Conservation (phyloP, 305 asterid genomes). For the Rubia balearica region DNA sequence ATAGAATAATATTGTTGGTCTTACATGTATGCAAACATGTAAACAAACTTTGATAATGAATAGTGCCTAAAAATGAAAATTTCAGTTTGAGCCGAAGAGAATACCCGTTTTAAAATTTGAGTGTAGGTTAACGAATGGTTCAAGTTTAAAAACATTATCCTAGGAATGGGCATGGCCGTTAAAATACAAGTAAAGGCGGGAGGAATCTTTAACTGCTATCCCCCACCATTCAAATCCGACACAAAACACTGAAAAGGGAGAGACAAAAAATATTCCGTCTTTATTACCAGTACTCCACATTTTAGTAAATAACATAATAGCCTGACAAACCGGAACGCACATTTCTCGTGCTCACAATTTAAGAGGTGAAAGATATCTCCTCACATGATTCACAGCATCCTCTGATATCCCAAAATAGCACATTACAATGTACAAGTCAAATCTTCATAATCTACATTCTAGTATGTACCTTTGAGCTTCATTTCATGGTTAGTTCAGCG, state of each 20-base stretch:
- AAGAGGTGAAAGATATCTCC: background rate
- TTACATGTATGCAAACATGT: too few species aligned
- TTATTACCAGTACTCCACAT: background rate
- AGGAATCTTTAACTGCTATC: background rate
- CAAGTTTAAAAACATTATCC: background rate
- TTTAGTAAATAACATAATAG: background rate
- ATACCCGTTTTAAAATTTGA: background rate
- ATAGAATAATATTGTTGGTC: too few species aligned
- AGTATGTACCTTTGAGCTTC: too few species aligned
- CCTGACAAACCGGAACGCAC: background rate
- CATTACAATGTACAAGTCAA: background rate
- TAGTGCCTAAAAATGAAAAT: too few species aligned
- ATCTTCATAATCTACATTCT: background rate
- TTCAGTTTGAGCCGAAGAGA: too few species aligned
- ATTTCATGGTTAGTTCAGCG: background rate
- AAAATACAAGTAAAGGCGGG: background rate
- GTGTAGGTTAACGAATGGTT: background rate
- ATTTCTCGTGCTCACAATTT: background rate
- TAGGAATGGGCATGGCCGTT: conserved; percentile 3
- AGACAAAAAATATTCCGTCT: background rate
- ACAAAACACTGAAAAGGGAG: background rate
- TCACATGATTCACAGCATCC: background rate
- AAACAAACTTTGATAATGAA: too few species aligned
- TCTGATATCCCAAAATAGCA: background rate
- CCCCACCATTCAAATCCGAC: conserved; percentile 3